Evolutionary conservation across 495 filamentous ascomycete genomes (phyloP).

Genomic region (Aspergillus panamensis): DNA sequence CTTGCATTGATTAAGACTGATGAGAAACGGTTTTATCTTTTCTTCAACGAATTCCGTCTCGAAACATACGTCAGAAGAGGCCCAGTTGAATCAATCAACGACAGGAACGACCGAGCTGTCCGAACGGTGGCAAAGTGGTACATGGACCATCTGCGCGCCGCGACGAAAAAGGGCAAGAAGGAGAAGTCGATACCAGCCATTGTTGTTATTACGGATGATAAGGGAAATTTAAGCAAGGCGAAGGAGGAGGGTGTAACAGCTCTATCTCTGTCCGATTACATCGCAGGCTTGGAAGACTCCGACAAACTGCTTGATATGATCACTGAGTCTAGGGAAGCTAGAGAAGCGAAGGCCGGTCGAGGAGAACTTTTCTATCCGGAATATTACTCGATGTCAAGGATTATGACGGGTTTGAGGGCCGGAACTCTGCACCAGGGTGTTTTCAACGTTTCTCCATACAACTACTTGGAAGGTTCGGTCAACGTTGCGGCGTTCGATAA

Average conservation of each 20-base stretch:
- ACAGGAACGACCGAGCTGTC: constrained; percentile 91
- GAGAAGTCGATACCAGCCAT: constrained; percentile 65
- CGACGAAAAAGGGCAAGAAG: constrained; percentile 51
- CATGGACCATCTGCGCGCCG: constrained; percentile 64
- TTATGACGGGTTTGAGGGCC: constrained; percentile 85
- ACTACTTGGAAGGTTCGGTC: constrained; percentile 90
- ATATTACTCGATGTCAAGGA: constrained; percentile 85
- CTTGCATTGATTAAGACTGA: constrained; percentile 86
- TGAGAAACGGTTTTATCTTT: constrained; percentile 95
- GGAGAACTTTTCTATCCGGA: constrained; percentile 77
- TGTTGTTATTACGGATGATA: constrained; percentile 92
- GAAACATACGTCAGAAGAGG: constrained; percentile 82
- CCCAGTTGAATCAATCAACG: constrained; percentile 85
- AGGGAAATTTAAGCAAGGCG: constrained; percentile 78
- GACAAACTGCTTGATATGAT: constrained; percentile 94
- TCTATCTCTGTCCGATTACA: constrained; percentile 70
- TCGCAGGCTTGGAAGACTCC: constrained; percentile 76
- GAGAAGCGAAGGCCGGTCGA: constrained; percentile 58
- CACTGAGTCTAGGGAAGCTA: constrained; percentile 64
- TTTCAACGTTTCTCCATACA: constrained; percentile 96
- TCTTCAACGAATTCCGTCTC: constrained; percentile 95
- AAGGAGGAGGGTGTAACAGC: constrained; percentile 67
- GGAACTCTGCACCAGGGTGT: constrained; percentile 87
- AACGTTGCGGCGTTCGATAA: constrained; percentile 87
- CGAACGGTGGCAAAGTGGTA: constrained; percentile 89